Conservation (phyloP, 2,329 filamentous ascomycete genomes). For the Pseudocercospora ulei region DNA sequence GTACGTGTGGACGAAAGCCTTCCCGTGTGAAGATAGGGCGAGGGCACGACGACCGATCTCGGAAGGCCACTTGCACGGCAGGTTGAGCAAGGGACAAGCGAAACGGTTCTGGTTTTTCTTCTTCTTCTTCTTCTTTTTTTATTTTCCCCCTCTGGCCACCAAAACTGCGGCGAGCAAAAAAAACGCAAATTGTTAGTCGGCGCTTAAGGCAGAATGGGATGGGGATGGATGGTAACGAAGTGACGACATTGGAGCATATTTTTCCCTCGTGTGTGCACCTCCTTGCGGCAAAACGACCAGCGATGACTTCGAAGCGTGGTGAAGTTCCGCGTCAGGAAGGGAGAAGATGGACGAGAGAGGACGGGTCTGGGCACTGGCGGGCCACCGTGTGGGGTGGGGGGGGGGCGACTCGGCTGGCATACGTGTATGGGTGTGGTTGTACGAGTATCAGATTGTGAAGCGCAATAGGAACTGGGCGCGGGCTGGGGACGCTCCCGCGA, state of each 20-base stretch:
- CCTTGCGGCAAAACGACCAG: too few relatives aligned
- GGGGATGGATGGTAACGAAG: constrained; percentile 4
- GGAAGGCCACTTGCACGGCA: background rate
- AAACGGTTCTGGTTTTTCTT: too few relatives aligned
- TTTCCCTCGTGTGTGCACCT: too few relatives aligned
- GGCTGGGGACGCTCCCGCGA: too few relatives aligned
- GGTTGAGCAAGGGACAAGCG: background rate
- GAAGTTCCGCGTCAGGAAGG: background rate
- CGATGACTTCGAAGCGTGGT: background rate
- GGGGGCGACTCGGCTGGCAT: background rate
- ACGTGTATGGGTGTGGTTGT: background rate
- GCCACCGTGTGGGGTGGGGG: background rate
- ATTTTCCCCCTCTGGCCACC: constrained; percentile 1
- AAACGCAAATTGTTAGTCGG: constrained; percentile 1
- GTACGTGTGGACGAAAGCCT: constrained; percentile 2
- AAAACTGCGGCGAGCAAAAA: background rate
- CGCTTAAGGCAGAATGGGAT: constrained; percentile 6
- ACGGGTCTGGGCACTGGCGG: constrained; percentile 2
- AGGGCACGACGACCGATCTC: background rate
- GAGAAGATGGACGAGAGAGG: constrained; percentile 1
- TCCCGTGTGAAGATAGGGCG: background rate
- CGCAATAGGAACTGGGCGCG: background rate
- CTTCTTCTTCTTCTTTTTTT: too few relatives aligned
- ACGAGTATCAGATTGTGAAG: constrained; percentile 7
- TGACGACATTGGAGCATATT: constrained; percentile 5